Base-by-base conservation (phyloP, 106 monocot species). In the Dendrobium nobile region DNA sequence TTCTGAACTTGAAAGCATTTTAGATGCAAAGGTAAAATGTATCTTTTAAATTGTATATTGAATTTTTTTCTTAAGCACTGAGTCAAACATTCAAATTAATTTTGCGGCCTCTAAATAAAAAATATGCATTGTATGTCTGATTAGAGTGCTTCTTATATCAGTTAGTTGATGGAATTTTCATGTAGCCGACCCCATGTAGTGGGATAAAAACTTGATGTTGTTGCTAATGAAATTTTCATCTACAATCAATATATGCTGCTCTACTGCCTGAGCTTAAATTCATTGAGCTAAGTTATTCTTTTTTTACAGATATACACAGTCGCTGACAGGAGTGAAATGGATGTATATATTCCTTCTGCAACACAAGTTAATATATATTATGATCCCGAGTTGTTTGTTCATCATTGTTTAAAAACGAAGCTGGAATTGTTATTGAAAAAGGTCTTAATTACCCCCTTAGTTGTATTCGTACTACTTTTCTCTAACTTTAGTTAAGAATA, bases 1-100 rank as follows among this genome's bases (percentile, higher is more conserved):
- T 41, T 82, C 84, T 56, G 88, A 92, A 47, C 89, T 95, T 77
- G 98, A 98, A 87, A 83, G 83, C 27, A 73, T 89, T 31, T 79
- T 98, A 84, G 89, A 95, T 89, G 86, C 98, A 7, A 92, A 93
- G 92, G 94, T 94, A 82, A 79, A 41, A 24, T 11, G 8, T 27
- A 3, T 45, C 8, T 54, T 18, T 54, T 78, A 59, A 59, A 64
- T 76, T 27, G 48, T 48, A 24, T 13, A 13, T 74, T 74, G 73
- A 74, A 44, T 42, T 74, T 74, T n/a, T 33, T 37, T 28, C 26
- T 26, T 67, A 4, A 26, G 37, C 37, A 22, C 37, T 13, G 70
- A 70, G 31, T 9, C 70, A 28, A 70, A 33, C 15, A 37, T 70
- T 70, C 33, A 37, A 33, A 33, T 70, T 16, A 70, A 37, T 33